Percentiles rank a stretch among this genome's conserved stretches.
These are phyloP conservation scores for Dimargaris xerosporica DNA, from an alignment of 192 early-diverging fungal genomes.

Conservation along the genomic window DNA sequence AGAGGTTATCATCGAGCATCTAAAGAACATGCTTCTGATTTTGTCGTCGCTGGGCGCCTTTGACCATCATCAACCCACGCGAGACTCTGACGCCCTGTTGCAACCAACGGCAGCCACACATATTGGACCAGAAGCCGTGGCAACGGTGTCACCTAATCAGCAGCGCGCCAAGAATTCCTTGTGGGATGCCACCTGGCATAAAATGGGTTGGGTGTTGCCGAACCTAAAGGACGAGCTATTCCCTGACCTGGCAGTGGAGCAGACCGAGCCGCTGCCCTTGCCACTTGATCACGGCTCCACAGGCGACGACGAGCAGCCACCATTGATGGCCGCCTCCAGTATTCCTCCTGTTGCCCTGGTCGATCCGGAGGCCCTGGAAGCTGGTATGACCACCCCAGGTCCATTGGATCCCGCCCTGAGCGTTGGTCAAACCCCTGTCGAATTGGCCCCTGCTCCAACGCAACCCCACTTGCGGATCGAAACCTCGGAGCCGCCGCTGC, in stretches of 20 bases:
- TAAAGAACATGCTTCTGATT: constrained; percentile 73
- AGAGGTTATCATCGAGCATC: constrained; percentile 55
- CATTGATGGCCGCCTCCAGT: too few relatives aligned
- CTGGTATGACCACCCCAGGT: too few relatives aligned
- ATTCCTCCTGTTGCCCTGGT: too few relatives aligned
- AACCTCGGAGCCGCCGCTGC: too few relatives aligned
- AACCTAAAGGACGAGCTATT: constrained; percentile 47
- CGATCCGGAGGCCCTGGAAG: too few relatives aligned
- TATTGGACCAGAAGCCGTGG: constrained; percentile 12
- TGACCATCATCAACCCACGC: constrained; percentile 8
- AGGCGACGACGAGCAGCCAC: too few relatives aligned
- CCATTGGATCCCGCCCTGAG: too few relatives aligned
- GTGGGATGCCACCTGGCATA: constrained; percentile 58
- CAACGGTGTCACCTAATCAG: neutral
- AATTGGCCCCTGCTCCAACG: too few relatives aligned
- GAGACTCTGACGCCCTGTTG: too few relatives aligned
- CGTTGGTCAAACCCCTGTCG: too few relatives aligned
- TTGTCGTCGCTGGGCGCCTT: constrained; percentile 60
- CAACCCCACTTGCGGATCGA: too few relatives aligned
- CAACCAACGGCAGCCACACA: neutral
- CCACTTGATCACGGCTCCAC: too few relatives aligned
- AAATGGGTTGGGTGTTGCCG: constrained; percentile 46
- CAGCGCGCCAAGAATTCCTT: constrained; percentile 22
- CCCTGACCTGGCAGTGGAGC: constrained; percentile 5
- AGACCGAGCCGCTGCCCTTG: neutral